A percentile compares a stretch with the other conserved stretches of the same genome.
Evolutionary conservation across 192 early-diverging fungal species (phyloP).

Genomic region (Funneliformis geosporum): DNA sequence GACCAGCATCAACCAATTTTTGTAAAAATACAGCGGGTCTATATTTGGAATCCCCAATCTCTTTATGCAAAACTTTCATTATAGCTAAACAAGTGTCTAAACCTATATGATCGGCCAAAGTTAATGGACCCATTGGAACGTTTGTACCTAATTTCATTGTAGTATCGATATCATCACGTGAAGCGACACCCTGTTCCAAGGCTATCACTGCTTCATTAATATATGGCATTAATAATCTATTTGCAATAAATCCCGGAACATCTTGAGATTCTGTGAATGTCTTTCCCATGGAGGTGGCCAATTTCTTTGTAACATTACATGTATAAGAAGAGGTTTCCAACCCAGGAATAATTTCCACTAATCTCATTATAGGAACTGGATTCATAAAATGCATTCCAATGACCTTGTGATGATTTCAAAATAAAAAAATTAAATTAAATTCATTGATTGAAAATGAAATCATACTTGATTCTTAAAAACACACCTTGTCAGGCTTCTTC

Average conservation of each 20-base stretch:
- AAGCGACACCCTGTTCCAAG: conserved; percentile 84
- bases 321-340: conserved; percentile 77
- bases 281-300: conserved; percentile 90
- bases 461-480: too few species aligned
- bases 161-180: conserved; percentile 93
- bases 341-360: conserved; percentile 96
- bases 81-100: conserved; percentile 97
- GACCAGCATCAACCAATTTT: conserved; percentile 96
- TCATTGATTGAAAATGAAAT: too few species aligned
- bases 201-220: conserved; percentile 95
- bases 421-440: too few species aligned
- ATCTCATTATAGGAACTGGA: conserved; percentile 93
- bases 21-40: conserved; percentile 87
- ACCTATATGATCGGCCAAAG: conserved; percentile 97
- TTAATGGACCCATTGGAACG: conserved; percentile 96
- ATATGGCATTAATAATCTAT: conserved; percentile 97
- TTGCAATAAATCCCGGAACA: conserved; percentile 96
- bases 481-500: conserved; percentile 65
- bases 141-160: conserved; percentile 99
- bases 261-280: conserved; percentile 85
- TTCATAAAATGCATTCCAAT: conserved; percentile 99
- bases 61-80: conserved; percentile 89
- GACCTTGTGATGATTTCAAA: conserved; percentile 61
- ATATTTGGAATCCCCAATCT: conserved; percentile 95
- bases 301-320: conserved; percentile 66